Percentiles rank a stretch among this genome's conserved stretches.
Conservation (phyloP, 2,329 filamentous ascomycete species). For the Aspergillus spinulosporus region DNA sequence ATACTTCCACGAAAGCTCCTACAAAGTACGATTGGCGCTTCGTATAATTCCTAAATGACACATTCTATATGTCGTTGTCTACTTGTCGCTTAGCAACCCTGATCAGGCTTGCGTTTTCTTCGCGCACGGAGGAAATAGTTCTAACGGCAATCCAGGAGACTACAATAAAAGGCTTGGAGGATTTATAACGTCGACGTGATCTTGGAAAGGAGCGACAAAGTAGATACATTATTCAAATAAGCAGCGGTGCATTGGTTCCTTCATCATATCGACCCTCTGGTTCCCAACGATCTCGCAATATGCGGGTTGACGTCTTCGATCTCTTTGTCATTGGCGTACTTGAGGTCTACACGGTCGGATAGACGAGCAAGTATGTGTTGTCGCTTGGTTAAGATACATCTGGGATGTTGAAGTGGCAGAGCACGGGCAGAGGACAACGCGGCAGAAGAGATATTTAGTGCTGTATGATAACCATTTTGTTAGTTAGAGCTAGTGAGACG, state of each 20-base stretch:
- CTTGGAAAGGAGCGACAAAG: slow-evolving; percentile 3
- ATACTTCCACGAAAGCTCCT: too few relatives aligned
- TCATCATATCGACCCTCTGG: slow-evolving; percentile 7
- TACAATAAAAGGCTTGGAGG: too few relatives aligned
- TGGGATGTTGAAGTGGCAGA: not conserved
- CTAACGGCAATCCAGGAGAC: too few relatives aligned
- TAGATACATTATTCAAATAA: slow-evolving; percentile 1
- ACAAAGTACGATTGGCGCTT: too few relatives aligned
- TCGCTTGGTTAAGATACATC: not conserved
- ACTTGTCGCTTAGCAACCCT: too few relatives aligned
- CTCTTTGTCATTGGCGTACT: not conserved
- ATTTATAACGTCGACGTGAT: slow-evolving; percentile 7
- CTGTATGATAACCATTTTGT: slow-evolving; percentile 7
- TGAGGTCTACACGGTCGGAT: not conserved
- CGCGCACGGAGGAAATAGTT: too few relatives aligned
- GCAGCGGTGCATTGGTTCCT: not conserved
- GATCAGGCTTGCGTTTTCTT: too few relatives aligned
- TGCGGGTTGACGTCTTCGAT: not conserved
- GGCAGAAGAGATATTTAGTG: slow-evolving; percentile 13
- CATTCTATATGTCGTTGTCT: too few relatives aligned
- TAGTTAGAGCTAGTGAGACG: slow-evolving; percentile 11
- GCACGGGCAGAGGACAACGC: slow-evolving; percentile 10
- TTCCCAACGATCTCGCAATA: not conserved
- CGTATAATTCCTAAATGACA: too few relatives aligned
- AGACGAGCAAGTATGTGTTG: not conserved